These are phyloP conservation scores for Skeletonema tropicum DNA, from an alignment of 108 stramenopile species.

Conservation along the genomic window DNA sequence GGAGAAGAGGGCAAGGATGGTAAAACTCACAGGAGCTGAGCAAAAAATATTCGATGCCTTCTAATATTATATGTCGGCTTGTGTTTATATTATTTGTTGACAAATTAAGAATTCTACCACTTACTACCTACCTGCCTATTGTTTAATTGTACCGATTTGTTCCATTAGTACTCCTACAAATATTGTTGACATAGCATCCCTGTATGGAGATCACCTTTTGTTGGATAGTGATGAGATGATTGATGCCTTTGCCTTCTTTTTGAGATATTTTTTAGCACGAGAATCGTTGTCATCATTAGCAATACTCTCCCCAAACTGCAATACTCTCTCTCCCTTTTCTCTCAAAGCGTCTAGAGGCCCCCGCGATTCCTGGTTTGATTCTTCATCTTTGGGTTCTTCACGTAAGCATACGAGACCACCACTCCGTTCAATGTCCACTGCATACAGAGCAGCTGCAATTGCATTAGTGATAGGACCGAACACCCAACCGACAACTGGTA, in stretches of 20 bases:
- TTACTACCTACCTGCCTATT: background rate
- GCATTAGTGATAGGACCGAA: conserved; percentile 30
- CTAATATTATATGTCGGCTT: conserved; percentile 2
- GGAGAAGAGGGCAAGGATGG: conserved; percentile 31
- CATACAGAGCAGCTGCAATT: conserved; percentile 29
- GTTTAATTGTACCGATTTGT: background rate
- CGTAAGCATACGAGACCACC: conserved; percentile 36
- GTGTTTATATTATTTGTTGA: conserved; percentile 11
- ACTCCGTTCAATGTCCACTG: conserved; percentile 33
- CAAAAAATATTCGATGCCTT: conserved; percentile 45
- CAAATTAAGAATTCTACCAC: background rate
- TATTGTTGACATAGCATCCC: too few species aligned
- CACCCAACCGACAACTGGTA: conserved; percentile 17
- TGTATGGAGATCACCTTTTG: background rate
- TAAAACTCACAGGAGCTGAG: conserved; percentile 38
- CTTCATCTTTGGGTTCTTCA: background rate
- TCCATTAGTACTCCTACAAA: too few species aligned
- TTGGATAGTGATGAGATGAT: background rate
- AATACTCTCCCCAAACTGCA: background rate
- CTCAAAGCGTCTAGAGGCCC: background rate
- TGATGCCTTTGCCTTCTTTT: background rate
- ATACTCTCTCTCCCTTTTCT: background rate
- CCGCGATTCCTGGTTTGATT: background rate
- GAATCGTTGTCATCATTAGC: background rate
- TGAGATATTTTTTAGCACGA: background rate